These are phyloP conservation scores for Claviceps pazoutovae DNA, from an alignment of 2,329 filamentous ascomycete genomes.

Conservation along the genomic window DNA sequence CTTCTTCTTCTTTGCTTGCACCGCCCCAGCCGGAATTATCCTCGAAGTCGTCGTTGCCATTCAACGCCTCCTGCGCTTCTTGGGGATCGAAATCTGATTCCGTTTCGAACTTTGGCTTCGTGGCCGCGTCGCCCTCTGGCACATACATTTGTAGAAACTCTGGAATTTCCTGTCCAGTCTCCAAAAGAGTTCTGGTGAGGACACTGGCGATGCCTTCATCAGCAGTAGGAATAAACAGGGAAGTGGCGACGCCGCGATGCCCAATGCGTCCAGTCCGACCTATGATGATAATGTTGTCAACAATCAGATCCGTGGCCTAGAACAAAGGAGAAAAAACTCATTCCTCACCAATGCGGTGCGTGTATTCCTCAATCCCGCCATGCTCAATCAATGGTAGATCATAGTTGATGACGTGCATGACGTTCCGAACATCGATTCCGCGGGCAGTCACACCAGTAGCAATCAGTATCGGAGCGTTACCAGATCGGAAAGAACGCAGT, in stretches of 20 bases:
- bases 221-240: slow-evolving; percentile 63
- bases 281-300: slow-evolving; percentile 17
- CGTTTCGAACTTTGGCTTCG: slow-evolving; percentile 39
- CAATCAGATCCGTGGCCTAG: neutral
- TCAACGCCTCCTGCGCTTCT: slow-evolving; percentile 9
- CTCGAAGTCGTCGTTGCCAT: slow-evolving; percentile 7
- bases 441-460: slow-evolving; percentile 78
- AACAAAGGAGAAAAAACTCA: neutral
- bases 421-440: slow-evolving; percentile 75
- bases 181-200: slow-evolving; percentile 68
- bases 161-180: slow-evolving; percentile 65
- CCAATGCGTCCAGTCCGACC: slow-evolving; percentile 91
- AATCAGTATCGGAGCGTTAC: slow-evolving; percentile 64
- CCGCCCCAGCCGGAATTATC: slow-evolving; percentile 6
- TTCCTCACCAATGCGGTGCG: slow-evolving; percentile 74
- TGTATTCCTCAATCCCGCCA: slow-evolving; percentile 88
- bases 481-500: slow-evolving; percentile 69
- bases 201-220: slow-evolving; percentile 61
- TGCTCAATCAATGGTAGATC: slow-evolving; percentile 62
- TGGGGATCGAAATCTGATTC: slow-evolving; percentile 38
- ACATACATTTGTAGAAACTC: slow-evolving; percentile 61
- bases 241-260: slow-evolving; percentile 70
- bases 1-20: neutral
- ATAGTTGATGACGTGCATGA: slow-evolving; percentile 88
- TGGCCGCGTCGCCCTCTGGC: slow-evolving; percentile 37